These are phyloP conservation scores for Dendrobium chrysotoxum DNA, from an alignment of 106 monocot genomes.

Conservation along the genomic window DNA sequence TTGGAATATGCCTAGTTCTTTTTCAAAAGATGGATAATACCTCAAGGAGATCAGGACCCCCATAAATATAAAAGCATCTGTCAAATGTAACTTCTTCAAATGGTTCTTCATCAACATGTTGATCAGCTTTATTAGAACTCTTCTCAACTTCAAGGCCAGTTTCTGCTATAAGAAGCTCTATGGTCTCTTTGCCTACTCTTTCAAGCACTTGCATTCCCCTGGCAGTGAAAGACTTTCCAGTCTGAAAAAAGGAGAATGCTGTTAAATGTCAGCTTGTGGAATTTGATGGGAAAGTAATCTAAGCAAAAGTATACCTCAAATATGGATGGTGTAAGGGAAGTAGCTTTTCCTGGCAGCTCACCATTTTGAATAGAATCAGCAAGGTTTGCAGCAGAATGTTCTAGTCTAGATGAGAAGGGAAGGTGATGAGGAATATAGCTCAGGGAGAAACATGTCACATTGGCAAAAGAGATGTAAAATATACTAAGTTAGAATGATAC, in stretches of 20 bases:
- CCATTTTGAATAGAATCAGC: slow-evolving; percentile 77
- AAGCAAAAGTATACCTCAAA: slow-evolving; percentile 49
- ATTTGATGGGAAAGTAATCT: neutral
- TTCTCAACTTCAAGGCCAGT: slow-evolving; percentile 76
- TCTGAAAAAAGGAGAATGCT: slow-evolving; percentile 21
- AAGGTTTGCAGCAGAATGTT: slow-evolving; percentile 72
- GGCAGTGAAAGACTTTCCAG: slow-evolving; percentile 67
- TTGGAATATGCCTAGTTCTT: neutral
- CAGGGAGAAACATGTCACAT: neutral
- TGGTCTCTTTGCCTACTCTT: slow-evolving; percentile 85
- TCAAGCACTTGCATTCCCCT: slow-evolving; percentile 86
- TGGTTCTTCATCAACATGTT: slow-evolving; percentile 44
- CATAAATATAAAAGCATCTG: slow-evolving; percentile 96
- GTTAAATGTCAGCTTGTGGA: neutral
- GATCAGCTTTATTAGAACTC: slow-evolving; percentile 18
- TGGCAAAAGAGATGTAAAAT: neutral
- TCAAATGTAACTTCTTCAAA: slow-evolving; percentile 88
- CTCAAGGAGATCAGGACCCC: slow-evolving; percentile 90
- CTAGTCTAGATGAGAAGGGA: slow-evolving; percentile 37
- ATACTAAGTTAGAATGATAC: neutral
- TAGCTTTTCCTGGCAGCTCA: slow-evolving; percentile 36
- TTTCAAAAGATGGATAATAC: slow-evolving; percentile 20
- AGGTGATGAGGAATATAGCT: neutral
- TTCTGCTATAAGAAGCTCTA: slow-evolving; percentile 76
- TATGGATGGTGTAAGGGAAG: slow-evolving; percentile 63